Evolutionary conservation across 352 stramenopile genomes (phyloP).

Genomic region (Globisporangium radiosum): DNA sequence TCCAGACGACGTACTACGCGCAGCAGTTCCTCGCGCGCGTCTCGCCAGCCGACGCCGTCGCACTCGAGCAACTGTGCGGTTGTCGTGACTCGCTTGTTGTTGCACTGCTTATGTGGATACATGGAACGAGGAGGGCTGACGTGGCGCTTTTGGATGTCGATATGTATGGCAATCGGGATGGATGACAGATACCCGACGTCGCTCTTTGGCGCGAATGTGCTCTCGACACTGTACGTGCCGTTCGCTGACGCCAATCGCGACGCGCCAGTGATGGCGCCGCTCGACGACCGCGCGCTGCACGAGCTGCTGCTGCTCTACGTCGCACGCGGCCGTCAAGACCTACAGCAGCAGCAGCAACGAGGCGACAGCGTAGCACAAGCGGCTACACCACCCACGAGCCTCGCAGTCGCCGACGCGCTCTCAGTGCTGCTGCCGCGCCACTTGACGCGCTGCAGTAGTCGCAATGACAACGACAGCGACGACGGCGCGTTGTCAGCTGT

Average conservation of each 20-base stretch:
- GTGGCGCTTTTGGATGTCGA: too few species aligned
- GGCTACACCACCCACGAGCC: conserved; percentile 15
- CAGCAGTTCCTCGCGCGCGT: conserved; percentile 18
- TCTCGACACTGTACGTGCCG: conserved; percentile 30
- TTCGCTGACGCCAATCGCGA: not conserved
- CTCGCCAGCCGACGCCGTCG: conserved; percentile 12
- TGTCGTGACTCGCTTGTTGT: not conserved
- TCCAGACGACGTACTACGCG: conserved; percentile 31
- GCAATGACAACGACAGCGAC: not conserved
- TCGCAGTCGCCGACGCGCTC: conserved; percentile 27
- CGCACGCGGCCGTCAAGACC: conserved; percentile 12
- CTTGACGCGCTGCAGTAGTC: not conserved
- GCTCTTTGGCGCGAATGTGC: conserved; percentile 19
- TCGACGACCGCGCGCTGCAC: conserved; percentile 21
- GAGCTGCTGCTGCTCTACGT: conserved; percentile 33
- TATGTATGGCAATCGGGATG: too few species aligned
- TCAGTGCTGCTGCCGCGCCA: conserved; percentile 16
- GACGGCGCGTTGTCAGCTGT: not conserved
- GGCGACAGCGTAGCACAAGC: not conserved
- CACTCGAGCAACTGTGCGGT: conserved; percentile 27
- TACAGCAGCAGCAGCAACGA: too few species aligned
- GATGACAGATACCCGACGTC: conserved; percentile 23
- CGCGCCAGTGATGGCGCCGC: conserved; percentile 15
- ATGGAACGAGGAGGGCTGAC: too few species aligned
- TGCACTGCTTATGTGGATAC: not conserved